Evolutionary conservation across 495 filamentous ascomycete genomes (phyloP), one percentile per base, ranked within the genome.

Genomic region (Podospora didyma): DNA sequence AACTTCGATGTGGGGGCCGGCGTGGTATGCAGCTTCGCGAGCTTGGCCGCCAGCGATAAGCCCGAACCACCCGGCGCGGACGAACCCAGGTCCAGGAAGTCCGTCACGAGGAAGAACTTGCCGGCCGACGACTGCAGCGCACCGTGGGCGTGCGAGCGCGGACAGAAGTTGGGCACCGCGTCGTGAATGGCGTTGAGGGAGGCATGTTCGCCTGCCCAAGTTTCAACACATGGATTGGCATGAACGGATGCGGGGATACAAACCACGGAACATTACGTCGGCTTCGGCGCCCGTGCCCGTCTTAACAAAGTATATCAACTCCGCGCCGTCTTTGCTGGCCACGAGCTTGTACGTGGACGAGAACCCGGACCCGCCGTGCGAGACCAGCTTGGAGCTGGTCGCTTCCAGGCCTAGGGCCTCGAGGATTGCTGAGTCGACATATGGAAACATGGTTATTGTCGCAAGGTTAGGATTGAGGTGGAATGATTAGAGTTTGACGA

Each of bases 151-250:
- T 89, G 77, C 17, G 87, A 85, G 49, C 75, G 73, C 0, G 92
- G 89, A 65, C 87, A 92, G 54, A 97, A 80, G 31, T 78, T 82
- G 17, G 91, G 88, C 0, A 91, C 85, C 17, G 78, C 74, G 56
- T 70, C 53, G 64, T 89, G 82, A 67, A 96, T 86, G 26, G 90
- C 88, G 65, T 91, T 90, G 51, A 96, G 83, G 17, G 89, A 94
- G 48, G 81, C 79, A 70, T 89, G 87, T 75, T 97, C 92, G 31
- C 92, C 89, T 75, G 48, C 49, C 39, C 17, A 48, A n/a, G n/a
- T n/a, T n/a, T 48, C 34, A 37, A 37, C 34, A 37, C 20, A 26
- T 49, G 26, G 65, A 56, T 31, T 60, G 39, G 49, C 51, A 12
- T 23, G 3, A 48, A 23, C 12, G 46, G 47, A 21, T 16, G 11